phyloP scores from a whole-genome alignment of 2,329 filamentous ascomycete genomes.

The Bipolaris zeicola region DNA sequence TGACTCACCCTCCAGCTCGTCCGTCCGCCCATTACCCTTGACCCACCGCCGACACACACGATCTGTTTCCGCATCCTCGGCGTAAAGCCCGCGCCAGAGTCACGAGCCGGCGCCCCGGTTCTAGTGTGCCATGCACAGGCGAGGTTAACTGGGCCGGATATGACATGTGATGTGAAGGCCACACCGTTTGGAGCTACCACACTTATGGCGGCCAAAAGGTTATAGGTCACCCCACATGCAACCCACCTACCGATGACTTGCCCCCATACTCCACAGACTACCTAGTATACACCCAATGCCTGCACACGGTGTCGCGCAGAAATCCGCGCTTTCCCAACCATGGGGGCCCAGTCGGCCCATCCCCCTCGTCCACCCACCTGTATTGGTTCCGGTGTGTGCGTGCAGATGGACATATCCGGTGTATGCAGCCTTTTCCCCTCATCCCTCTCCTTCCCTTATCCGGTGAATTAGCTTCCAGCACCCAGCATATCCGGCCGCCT shows the following conservation, averaged over 20 bases:
- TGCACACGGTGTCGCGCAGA: background rate
- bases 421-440: background rate
- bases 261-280: no score
- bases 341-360: background rate
- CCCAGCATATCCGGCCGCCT: background rate
- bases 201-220: background rate
- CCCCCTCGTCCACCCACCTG: background rate
- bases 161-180: constrained; percentile 4
- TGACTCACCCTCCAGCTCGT: background rate
- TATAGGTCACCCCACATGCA: background rate
- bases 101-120: constrained; percentile 1
- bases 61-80: background rate
- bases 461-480: background rate
- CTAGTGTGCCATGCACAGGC: background rate
- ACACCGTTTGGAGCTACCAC: constrained; percentile 1
- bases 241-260: background rate
- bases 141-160: background rate
- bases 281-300: no score
- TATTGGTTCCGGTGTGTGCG: no score
- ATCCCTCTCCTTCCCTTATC: background rate
- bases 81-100: background rate
- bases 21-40: background rate
- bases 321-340: no score
- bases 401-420: background rate
- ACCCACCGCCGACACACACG: background rate